Evolutionary conservation across 495 filamentous ascomycete genomes (phyloP).

Genomic region (Monascus purpureus): DNA sequence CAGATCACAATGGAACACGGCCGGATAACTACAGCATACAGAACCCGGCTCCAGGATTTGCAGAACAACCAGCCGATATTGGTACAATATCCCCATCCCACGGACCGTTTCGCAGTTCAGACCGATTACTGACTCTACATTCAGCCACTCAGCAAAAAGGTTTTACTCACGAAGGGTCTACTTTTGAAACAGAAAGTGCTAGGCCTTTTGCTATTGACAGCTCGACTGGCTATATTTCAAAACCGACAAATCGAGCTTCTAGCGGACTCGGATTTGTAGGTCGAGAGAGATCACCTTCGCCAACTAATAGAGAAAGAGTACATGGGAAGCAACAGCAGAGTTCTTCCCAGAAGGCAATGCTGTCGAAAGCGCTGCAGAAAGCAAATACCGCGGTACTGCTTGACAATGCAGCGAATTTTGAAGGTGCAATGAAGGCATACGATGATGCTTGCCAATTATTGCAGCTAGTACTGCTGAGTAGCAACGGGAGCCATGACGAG

Average conservation of each 20-base stretch:
- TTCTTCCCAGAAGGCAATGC: slow-evolving; percentile 75
- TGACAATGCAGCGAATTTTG: slow-evolving; percentile 88
- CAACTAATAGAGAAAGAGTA: slow-evolving; percentile 14
- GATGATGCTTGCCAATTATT: slow-evolving; percentile 75
- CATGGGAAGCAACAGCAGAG: slow-evolving; percentile 22
- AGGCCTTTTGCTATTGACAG: neutral
- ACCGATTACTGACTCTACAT: too few relatives aligned
- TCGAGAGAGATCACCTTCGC: slow-evolving; percentile 14
- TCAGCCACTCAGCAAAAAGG: too few relatives aligned
- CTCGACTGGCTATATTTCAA: slow-evolving; percentile 5
- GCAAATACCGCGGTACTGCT: slow-evolving; percentile 90
- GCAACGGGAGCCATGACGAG: slow-evolving; percentile 66
- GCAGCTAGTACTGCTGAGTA: slow-evolving; percentile 73
- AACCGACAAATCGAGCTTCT: slow-evolving; percentile 2
- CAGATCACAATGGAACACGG: neutral
- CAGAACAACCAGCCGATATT: slow-evolving; percentile 10
- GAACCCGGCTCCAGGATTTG: neutral
- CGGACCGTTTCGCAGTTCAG: slow-evolving; percentile 1
- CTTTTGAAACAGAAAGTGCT: neutral
- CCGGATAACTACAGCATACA: neutral
- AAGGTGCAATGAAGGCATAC: slow-evolving; percentile 86
- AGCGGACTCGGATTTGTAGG: slow-evolving; percentile 5
- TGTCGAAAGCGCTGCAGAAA: slow-evolving; percentile 84
- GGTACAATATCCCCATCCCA: neutral
- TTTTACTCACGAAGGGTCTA: too few relatives aligned